phyloP scores from a whole-genome alignment of 768 basidiomycete species.

The Agrocybe pediades region DNA sequence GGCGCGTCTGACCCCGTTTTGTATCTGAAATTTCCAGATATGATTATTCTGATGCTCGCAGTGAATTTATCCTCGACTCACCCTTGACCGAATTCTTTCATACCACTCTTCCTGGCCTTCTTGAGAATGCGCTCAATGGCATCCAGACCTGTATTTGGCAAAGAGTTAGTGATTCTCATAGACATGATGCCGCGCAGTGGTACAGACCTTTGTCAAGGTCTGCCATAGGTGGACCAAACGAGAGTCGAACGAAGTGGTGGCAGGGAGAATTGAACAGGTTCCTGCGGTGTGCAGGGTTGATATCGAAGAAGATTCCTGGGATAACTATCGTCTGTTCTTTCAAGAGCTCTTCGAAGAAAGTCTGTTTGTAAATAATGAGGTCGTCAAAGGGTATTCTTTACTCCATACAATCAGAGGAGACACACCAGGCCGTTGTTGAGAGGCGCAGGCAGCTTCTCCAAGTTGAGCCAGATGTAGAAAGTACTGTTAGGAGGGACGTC shows the following conservation, averaged over 20 bases:
- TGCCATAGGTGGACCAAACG: conserved; percentile 81
- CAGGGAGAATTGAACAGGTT: conserved; percentile 91
- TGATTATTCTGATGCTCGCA: not conserved
- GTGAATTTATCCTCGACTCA: conserved; percentile 28
- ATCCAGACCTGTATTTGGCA: conserved; percentile 62
- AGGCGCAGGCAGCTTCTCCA: conserved; percentile 77
- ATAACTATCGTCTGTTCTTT: conserved; percentile 92
- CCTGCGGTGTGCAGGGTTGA: conserved; percentile 79
- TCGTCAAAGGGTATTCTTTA: not conserved
- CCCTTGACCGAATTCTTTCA: conserved; percentile 66
- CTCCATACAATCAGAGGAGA: not conserved
- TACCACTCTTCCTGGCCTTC: conserved; percentile 65
- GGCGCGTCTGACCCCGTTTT: conserved; percentile 17
- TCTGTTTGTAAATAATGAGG: conserved; percentile 36
- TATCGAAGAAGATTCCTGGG: conserved; percentile 89
- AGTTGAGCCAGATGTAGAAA: conserved; percentile 94
- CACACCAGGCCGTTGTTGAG: conserved; percentile 83
- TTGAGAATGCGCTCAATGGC: conserved; percentile 81
- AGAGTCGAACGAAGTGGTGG: conserved; percentile 86
- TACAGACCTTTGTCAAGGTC: conserved; percentile 73
- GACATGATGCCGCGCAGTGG: not conserved
- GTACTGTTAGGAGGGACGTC: conserved; percentile 76
- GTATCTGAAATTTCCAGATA: conserved; percentile 26
- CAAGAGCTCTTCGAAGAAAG: conserved; percentile 93
- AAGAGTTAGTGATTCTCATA: conserved; percentile 1